Base-by-base conservation (phyloP, 176 grass and related monocot species). In the Cenchrus fungigraminus region DNA sequence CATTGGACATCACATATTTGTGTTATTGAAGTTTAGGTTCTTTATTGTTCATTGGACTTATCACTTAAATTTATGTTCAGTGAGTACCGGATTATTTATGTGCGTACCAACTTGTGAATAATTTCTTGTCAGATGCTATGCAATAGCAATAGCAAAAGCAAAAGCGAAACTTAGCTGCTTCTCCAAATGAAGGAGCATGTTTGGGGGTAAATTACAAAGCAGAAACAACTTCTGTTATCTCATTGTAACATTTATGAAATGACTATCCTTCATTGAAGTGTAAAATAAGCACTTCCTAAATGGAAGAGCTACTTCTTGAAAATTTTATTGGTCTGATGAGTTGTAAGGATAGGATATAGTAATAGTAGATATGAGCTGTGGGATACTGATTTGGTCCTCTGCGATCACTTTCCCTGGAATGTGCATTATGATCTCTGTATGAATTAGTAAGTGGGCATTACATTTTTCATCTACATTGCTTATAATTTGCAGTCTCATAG, bases 271-370 rank as follows among this genome's bases (percentile, higher is more conserved):
- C 15, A 46, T 22, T 83, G 56, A 83, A 83, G 43, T 71, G 85
- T 17, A 68, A 70, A 70, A 43, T 63, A 60, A 60, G 57, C 20
- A 9, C 19, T 22, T 40, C 12, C 17, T 71, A 82, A 71, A 69
- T 67, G 13, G 60, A 84, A 78, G 73, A 65, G 13, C 58, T 44
- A 47, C 87, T 89, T 58, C 67, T 55, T 57, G n/a, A 15, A 62
- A 44, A 65, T 66, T 76, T 81, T 81, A 63, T 65, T 78, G 13
- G 46, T 15, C 64, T 65, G 32, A 12, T 90, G 71, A 76, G 34
- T 37, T 82, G 55, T 31, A 50, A 76, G 63, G 5, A 49, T 49
- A 53, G 53, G 12, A 61, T 65, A 71, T 53, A 70, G n/a, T 82
- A 22, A 70, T 25, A 25, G n/a, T 86, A 22, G 71, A 81, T 72